Percentiles rank a stretch among this genome's conserved stretches.
Evolutionary conservation across 2,329 filamentous ascomycete species (phyloP).

Genomic region (Clarireedia paspali): DNA sequence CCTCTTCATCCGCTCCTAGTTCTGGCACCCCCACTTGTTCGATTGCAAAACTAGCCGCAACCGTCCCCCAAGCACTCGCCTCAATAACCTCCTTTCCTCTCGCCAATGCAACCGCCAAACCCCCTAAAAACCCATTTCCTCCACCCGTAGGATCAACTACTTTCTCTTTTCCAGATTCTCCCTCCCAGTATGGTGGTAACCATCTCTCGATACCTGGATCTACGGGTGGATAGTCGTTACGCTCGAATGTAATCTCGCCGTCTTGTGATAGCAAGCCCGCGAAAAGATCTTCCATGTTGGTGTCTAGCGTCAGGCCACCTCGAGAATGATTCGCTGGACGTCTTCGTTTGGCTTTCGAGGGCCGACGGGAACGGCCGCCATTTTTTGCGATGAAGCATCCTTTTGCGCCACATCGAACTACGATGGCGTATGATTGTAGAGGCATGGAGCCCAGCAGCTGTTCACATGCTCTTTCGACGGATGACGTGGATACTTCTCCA

Average conservation of each 20-base stretch:
- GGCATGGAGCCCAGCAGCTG: conserved; percentile 58
- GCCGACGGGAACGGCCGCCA: conserved; percentile 21
- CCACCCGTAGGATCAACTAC: conserved; percentile 93
- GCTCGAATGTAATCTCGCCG: conserved; percentile 33
- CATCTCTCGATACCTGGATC: conserved; percentile 52
- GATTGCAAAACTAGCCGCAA: conserved; percentile 87
- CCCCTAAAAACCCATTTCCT: conserved; percentile 78
- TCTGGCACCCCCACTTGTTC: conserved; percentile 83
- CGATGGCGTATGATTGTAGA: conserved; percentile 56
- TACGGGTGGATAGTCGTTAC: conserved; percentile 46
- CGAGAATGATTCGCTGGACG: conserved; percentile 30
- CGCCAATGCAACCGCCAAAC: conserved; percentile 50
- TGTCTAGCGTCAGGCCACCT: conserved; percentile 50
- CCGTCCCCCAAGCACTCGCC: conserved; percentile 68
- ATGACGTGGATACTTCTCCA: conserved; percentile 40
- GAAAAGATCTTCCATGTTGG: conserved; percentile 56
- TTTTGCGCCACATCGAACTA: conserved; percentile 63
- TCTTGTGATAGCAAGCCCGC: conserved; percentile 50
- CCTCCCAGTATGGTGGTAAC: conserved; percentile 67
- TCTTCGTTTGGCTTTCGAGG: conserved; percentile 15
- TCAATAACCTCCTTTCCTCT: conserved; percentile 55
- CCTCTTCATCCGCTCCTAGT: conserved; percentile 38
- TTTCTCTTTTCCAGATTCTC: background rate
- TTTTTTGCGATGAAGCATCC: conserved; percentile 56
- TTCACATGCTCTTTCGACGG: conserved; percentile 52